phyloP scores from a whole-genome alignment of 495 filamentous ascomycete genomes.

The Penicillium turbatum region DNA sequence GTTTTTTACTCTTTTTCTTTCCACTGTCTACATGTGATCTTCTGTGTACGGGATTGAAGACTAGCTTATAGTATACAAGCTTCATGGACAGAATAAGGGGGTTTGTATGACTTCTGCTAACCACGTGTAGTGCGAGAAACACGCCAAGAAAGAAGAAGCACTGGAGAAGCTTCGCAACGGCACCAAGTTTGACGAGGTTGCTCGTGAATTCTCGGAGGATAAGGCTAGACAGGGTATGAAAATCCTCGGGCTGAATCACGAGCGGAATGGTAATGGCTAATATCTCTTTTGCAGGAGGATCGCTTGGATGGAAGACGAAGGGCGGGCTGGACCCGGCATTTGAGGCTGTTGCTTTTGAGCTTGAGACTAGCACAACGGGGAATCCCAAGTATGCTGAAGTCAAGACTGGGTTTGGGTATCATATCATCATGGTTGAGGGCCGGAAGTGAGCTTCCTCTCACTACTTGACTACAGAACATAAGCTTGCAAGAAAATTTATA shows the following conservation, averaged over 20 bases:
- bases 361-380: constrained; percentile 70
- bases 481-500: background rate
- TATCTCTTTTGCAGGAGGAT: constrained; percentile 53
- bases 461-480: background rate
- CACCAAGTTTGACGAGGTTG: constrained; percentile 84
- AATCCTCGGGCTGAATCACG: background rate
- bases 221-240: constrained; percentile 74
- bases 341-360: constrained; percentile 74
- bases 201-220: constrained; percentile 80
- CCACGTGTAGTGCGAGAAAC: constrained; percentile 69
- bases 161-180: constrained; percentile 71
- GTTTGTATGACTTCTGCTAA: background rate
- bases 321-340: constrained; percentile 70
- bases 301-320: constrained; percentile 78
- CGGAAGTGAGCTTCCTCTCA: constrained; percentile 46
- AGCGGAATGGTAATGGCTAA: background rate
- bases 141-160: constrained; percentile 83
- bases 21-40: background rate
- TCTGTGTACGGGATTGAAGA: background rate
- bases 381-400: constrained; percentile 74
- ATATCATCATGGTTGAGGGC: constrained; percentile 86
- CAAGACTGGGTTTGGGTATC: constrained; percentile 86
- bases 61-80: background rate
- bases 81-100: background rate
- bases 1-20: constrained; percentile 18